Base-by-base conservation (phyloP, 148 eudicot genomes). In the Chenopodium quinoa region DNA sequence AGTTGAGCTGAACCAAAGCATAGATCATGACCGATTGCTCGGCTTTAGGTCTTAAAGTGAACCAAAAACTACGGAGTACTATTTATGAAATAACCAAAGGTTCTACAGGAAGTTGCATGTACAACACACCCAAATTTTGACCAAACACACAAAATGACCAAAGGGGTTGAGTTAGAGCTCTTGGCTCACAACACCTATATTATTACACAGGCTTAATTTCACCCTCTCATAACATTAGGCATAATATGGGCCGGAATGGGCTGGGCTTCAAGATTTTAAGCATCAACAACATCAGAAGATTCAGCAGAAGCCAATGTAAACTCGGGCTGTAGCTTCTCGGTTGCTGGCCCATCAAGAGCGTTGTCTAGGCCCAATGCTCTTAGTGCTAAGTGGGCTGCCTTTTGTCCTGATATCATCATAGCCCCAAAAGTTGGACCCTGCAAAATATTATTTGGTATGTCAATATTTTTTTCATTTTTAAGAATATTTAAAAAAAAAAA, bases 401-500 rank as follows among this genome's bases (percentile, higher is more conserved):
- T 95, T 83, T 92, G 98, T 47, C 98, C 98, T 0, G 98, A 95
- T 50, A 95, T 87, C 98, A 95, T 95, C 98, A 95, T 95, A 0
- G 98, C 98, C 40, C 98, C 98, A 67, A 95, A 95, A 5, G 98
- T 95, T 9, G 98, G 98, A 6, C 98, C 98, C 98, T 95, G 87
- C 23, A 84, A 17, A 56, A 13, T 16, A 56, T 56, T 17, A 7
- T 56, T 14, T 56, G 62, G 20, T 19, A 14, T 56, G 62, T 56
- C 62, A 56, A 56, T 34, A 17, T 44, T 34, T 32, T 27, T 2
- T 31, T n/a, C 10, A 31, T 32, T 32, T 32, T 32, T 32, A 32
- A 32, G 34, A 32, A 32, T 32, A 14, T 29, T 27, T 9, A 10
- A 69, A 69, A 69, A 2, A 32, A 27, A 3, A 13, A 31, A 13